Percentiles rank a stretch among this genome's conserved stretches.
Conservation (phyloP, 1,139 yeast genomes). For the Debaryomyces psychrophilus region DNA sequence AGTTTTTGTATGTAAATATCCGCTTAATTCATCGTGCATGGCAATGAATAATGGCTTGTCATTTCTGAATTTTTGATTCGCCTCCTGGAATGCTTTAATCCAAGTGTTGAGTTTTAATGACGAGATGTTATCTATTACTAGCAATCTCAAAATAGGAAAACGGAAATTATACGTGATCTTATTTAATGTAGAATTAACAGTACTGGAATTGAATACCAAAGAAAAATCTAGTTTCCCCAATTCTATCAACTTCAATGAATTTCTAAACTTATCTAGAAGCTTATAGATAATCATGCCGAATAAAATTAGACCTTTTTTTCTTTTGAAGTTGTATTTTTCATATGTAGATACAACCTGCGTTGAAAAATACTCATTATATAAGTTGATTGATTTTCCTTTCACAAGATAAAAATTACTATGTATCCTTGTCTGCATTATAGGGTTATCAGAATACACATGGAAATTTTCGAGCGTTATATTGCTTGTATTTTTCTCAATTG, state of each 20-base stretch:
- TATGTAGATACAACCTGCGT: slow-evolving; percentile 12
- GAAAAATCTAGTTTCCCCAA: slow-evolving; percentile 21
- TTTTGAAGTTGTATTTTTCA: slow-evolving; percentile 11
- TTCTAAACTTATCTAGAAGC: slow-evolving; percentile 13
- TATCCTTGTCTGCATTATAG: slow-evolving; percentile 13
- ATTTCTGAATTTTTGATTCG: slow-evolving; percentile 14
- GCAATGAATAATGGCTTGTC: slow-evolving; percentile 18
- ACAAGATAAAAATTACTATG: slow-evolving; percentile 12
- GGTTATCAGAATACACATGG: slow-evolving; percentile 9
- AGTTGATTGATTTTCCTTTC: not conserved
- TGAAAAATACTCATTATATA: slow-evolving; percentile 5
- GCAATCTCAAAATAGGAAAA: slow-evolving; percentile 21
- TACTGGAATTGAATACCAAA: slow-evolving; percentile 16
- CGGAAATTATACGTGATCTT: slow-evolving; percentile 1
- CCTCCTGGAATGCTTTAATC: slow-evolving; percentile 19
- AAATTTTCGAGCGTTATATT: slow-evolving; percentile 7
- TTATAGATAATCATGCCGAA: slow-evolving; percentile 13
- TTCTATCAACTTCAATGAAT: slow-evolving; percentile 18
- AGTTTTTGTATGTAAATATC: slow-evolving; percentile 16
- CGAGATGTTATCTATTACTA: slow-evolving; percentile 26
- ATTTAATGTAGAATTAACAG: not conserved
- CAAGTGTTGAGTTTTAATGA: slow-evolving; percentile 18
- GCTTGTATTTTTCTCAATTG: not conserved
- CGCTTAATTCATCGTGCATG: slow-evolving; percentile 20
- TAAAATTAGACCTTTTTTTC: slow-evolving; percentile 6